Percentiles rank a stretch among this genome's conserved stretches.
These are phyloP conservation scores for Blumeriella jaapii DNA, from an alignment of 2,329 filamentous ascomycete species.

Conservation along the genomic window DNA sequence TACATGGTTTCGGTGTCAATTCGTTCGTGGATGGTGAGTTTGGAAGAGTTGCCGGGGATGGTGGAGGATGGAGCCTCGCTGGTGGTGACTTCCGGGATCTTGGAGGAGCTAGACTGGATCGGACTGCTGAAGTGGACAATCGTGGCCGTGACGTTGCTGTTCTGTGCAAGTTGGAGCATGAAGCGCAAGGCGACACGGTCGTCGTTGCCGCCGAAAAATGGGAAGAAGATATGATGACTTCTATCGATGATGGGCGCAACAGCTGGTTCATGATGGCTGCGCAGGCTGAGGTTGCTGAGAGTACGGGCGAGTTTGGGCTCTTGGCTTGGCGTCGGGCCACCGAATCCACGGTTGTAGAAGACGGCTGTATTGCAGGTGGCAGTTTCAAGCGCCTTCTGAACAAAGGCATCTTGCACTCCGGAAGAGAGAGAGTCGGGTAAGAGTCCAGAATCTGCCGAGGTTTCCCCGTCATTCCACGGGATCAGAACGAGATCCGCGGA, in stretches of 20 bases:
- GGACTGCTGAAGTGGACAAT: constrained; percentile 47
- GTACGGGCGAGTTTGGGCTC: constrained; percentile 32
- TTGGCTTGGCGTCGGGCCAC: constrained; percentile 34
- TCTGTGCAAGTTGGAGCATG: constrained; percentile 73
- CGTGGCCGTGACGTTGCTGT: constrained; percentile 66
- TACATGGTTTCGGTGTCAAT: constrained; percentile 18
- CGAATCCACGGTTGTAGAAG: constrained; percentile 64
- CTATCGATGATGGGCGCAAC: constrained; percentile 50
- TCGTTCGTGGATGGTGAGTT: constrained; percentile 14
- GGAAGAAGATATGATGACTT: constrained; percentile 74
- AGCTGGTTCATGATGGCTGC: constrained; percentile 42
- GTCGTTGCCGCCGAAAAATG: constrained; percentile 76
- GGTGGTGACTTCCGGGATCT: constrained; percentile 11
- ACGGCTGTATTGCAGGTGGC: constrained; percentile 61
- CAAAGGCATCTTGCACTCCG: constrained; percentile 59
- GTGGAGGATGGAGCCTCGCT: neutral
- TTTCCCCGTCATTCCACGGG: constrained; percentile 79
- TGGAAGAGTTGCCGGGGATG: constrained; percentile 10
- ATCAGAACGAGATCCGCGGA: constrained; percentile 66
- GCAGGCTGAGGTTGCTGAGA: constrained; percentile 46
- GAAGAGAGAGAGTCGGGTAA: constrained; percentile 46
- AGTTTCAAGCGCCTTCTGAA: constrained; percentile 53
- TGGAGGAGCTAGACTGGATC: constrained; percentile 13
- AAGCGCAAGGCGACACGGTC: constrained; percentile 70
- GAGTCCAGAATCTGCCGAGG: constrained; percentile 49